Evolutionary conservation across 2,329 filamentous ascomycete species (phyloP), one percentile per base, ranked within the genome.

Genomic region (Colletotrichum australisinense): DNA sequence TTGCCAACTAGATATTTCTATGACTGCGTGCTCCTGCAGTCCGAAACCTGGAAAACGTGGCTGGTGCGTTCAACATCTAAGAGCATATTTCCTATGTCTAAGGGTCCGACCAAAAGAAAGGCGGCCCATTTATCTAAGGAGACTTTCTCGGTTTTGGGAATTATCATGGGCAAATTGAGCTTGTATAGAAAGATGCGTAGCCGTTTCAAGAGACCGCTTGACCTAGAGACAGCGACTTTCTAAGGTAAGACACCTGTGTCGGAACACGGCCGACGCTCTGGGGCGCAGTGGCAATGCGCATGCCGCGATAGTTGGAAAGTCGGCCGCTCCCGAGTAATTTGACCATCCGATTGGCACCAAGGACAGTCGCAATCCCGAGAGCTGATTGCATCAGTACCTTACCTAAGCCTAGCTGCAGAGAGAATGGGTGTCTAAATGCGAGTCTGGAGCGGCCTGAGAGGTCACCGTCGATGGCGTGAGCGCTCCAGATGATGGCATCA

Each of bases 401-500:
- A 65, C 55, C 22, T 62, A 42, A 57, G 55, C 60, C 32, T 49
- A 32, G 12, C 4, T 7, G 26, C n/a, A 19, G 22, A 38, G 14
- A 6, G 22, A 28, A 42, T 60, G 60, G 70, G 38, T 59, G 59
- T 30, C 9, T 7, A 35, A 46, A 1, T n/a, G 30, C 9, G 5
- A 26, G 26, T 65, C 24, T 26, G 26, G 55, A 22, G 62, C 64
- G 9, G 42, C 42, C 22, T 62, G n/a, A 53, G 59, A 28, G 67
- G 66, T 55, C 24, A 9, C 26, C 19, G 52, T 49, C 68, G 64
- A 74, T 74, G 62, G 69, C 72, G 72, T 68, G 64, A 71, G 68
- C 42, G 60, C 59, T 68, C 63, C 59, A 38, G 42, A 26, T 9
- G 72, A 74, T 74, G 72, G 68, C 72, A 74, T 74, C 72, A 74